These are phyloP conservation scores for Dalbergia cochinchinensis DNA, from an alignment of 306 rosid species.

Conservation along the genomic window DNA sequence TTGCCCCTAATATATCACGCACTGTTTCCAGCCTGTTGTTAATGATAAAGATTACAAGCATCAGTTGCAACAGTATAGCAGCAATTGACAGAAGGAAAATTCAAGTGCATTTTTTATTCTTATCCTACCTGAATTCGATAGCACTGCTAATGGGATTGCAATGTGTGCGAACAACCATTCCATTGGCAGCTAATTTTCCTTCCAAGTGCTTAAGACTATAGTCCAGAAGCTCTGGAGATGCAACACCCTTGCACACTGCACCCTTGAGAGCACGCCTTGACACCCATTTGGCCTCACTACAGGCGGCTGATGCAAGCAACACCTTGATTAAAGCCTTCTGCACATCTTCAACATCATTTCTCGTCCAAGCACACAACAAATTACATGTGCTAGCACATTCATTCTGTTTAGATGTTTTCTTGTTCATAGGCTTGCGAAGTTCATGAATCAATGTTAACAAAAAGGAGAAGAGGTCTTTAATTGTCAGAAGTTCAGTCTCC, in stretches of 20 bases:
- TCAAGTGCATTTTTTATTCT: background rate
- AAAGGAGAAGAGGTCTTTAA: constrained; percentile 71
- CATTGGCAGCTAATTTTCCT: constrained; percentile 60
- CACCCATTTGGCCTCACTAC: constrained; percentile 58
- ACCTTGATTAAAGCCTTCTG: constrained; percentile 66
- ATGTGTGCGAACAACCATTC: constrained; percentile 55
- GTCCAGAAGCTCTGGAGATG: constrained; percentile 71
- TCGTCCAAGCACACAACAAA: constrained; percentile 60
- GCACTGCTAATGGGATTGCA: constrained; percentile 60
- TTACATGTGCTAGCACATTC: constrained; percentile 35
- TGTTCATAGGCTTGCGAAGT: constrained; percentile 35
- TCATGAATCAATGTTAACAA: constrained; percentile 47
- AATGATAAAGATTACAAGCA: background rate
- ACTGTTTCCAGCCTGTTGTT: constrained; percentile 58
- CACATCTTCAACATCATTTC: constrained; percentile 63
- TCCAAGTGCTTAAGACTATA: constrained; percentile 65
- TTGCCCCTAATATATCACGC: constrained; percentile 27
- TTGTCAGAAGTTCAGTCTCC: constrained; percentile 51
- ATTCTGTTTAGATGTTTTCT: constrained; percentile 20
- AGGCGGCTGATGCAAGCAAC: constrained; percentile 53
- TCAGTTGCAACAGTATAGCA: constrained; percentile 10
- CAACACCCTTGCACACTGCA: constrained; percentile 52
- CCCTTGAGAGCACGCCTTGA: constrained; percentile 66
- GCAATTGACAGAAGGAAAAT: background rate
- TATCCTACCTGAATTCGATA: constrained; percentile 65